Conservation (phyloP, 441 rosid species). For the Populus hybrid region DNA sequence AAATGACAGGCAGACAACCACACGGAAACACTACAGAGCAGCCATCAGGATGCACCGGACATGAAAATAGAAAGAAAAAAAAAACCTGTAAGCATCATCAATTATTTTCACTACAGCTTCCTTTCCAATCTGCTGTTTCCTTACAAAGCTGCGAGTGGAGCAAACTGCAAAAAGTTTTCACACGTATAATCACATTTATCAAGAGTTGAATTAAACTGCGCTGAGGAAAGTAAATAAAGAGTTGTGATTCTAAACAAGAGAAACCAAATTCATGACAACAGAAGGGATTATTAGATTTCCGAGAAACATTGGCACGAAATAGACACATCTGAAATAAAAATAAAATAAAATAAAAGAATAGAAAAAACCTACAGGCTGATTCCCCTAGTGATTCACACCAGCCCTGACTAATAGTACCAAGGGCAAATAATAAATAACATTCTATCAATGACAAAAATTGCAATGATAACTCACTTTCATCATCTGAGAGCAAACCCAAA, state of each 20-base stretch:
- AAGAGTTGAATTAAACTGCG: background rate
- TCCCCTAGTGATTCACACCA: background rate
- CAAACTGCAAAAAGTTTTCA: background rate
- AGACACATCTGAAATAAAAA: background rate
- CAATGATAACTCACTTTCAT: background rate
- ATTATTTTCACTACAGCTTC: slow-evolving; percentile 73
- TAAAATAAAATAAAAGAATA: background rate
- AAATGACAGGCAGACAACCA: background rate
- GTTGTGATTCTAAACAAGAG: background rate
- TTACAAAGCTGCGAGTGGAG: slow-evolving; percentile 20
- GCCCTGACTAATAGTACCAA: background rate
- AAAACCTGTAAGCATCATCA: slow-evolving; percentile 68
- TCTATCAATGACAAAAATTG: background rate
- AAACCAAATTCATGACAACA: background rate
- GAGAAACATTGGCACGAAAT: background rate
- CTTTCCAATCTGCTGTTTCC: slow-evolving; percentile 54
- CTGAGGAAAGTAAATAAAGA: background rate
- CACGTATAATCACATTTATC: background rate
- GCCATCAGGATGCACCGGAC: background rate
- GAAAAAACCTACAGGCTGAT: background rate
- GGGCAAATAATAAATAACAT: background rate
- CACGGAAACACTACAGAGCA: background rate
- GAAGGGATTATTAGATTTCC: background rate
- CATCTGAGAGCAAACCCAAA: background rate
- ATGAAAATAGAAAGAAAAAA: background rate